A percentile compares a stretch with the other conserved stretches of the same genome.
Evolutionary conservation across 139 green algal species (phyloP).

Genomic region (Chara braunii): DNA sequence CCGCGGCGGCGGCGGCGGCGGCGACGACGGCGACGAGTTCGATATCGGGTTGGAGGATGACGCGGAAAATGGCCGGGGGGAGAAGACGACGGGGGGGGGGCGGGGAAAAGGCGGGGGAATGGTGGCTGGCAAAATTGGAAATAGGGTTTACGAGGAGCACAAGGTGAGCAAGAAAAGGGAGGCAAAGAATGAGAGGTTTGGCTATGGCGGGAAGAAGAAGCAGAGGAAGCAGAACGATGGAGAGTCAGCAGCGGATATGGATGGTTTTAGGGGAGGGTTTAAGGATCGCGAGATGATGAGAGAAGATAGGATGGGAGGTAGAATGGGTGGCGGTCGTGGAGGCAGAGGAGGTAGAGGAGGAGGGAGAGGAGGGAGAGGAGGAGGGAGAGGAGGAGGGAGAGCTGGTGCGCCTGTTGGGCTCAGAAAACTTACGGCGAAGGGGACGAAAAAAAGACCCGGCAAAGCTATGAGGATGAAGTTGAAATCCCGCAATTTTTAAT

Average conservation of each 20-base stretch:
- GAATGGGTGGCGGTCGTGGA: neutral
- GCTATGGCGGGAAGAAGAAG: slow-evolving; percentile 79
- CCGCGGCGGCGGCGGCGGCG: neutral
- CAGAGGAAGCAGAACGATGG: slow-evolving; percentile 86
- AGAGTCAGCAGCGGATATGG: slow-evolving; percentile 64
- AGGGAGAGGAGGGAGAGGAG: slow-evolving; percentile 5
- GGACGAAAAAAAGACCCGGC: too few relatives aligned
- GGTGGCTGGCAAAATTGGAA: neutral
- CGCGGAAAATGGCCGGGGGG: neutral
- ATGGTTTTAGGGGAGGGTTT: slow-evolving; percentile 14
- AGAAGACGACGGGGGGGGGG: neutral
- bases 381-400: too few relatives aligned
- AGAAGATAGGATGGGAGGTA: neutral
- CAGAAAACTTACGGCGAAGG: too few relatives aligned
- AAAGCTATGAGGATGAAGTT: too few relatives aligned
- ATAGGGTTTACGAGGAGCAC: neutral
- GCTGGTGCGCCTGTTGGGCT: too few relatives aligned
- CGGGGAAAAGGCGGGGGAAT: neutral
- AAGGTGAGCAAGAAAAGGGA: slow-evolving; percentile 25
- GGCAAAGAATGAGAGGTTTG: slow-evolving; percentile 47
- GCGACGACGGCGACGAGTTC: neutral
- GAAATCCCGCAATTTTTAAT: too few relatives aligned
- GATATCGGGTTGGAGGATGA: neutral
- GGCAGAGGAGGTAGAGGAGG: neutral
- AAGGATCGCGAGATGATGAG: neutral